Evolutionary conservation across 306 rosid species (phyloP), one percentile per base, ranked within the genome.

Genomic region (Prinsepia uniflora): DNA sequence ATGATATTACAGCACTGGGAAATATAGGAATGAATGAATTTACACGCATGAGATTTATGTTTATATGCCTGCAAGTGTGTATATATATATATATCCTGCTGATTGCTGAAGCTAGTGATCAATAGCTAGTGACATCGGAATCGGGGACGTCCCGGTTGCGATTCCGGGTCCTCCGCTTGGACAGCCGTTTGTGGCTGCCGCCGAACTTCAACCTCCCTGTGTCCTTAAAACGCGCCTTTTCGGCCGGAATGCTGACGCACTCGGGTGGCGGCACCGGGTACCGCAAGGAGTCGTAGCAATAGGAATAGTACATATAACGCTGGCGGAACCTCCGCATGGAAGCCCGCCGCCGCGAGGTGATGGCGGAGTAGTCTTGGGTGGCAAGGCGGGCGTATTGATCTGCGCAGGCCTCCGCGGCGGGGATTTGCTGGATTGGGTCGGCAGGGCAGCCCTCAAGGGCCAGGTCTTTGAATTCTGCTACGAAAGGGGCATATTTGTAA

Each of bases 401-500:
- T 0, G 77, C 46, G 58, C 97, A 94, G 47, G 59, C 65, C 0
- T 0, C 11, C 5, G 61, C 18, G 9, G 42, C 76, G 7, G 82
- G 56, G 12, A 80, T 40, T 78, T 81, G 87, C 66, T 89, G 83
- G 65, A 89, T 77, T 0, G 99, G 96, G 36, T 86, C 84, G 5
- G 71, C 42, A 0, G 97, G 61, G 75, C 97, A 94, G 62, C 99
- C 99, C 20, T 91, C 89, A 0, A 94, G 82, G 63, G 75, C 96
- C 4, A 89, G 72, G 88, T 95, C 99, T 55, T 87, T 95, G 70
- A 87, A 91, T 61, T 89, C 91, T 0, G 92, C 74, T 0, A 85
- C 96, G 62, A 95, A 95, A 24, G 99, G 99, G 34, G 97, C 95
- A 69, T 79, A 89, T 48, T 89, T 89, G 67, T 95, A 95, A 72